Base-by-base conservation (phyloP, 2,329 filamentous ascomycete species). In the Trichoderma simmonsii region DNA sequence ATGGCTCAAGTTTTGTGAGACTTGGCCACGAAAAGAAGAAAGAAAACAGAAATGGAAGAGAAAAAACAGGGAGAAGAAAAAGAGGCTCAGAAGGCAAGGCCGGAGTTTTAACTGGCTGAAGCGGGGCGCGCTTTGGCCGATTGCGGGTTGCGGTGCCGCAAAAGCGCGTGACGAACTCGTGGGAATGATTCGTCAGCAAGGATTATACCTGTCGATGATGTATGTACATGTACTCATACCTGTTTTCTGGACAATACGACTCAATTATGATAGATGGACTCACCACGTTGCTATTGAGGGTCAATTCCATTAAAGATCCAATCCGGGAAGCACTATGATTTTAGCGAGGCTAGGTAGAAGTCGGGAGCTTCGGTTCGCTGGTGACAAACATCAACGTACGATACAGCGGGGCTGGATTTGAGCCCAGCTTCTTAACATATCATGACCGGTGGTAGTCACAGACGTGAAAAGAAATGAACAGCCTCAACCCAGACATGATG, bases 31-130 rank as follows among this genome's bases (percentile, higher is more conserved):
- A 59, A 34, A 66, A 63, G 72, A 60, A 73, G 71, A 76, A 74
- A 59, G 51, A 70, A 76, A 74, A 61, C 48, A 70, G 71, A 73
- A 76, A 15, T 60, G 61, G 51, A 75, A 48, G 64, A 73, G 34
- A 68, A 73, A 73, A 70, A 70, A 76, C 73, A 62, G 56, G 68
- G 71, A 74, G 75, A 63, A 48, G 54, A 61, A 73, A 51, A 71
- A 26, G 70, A 66, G 73, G 34, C 63, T 62, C 72, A 56, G n/a
- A 62, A 62, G 66, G 48, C 64, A 73, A 43, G 39, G 72, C 69
- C 72, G 73, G 74, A 70, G 65, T 51, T 66, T 70, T 62, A 71
- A 70, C 66, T 70, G 71, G 66, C 32, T 59, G 18, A 65, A 61
- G 71, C 61, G 66, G 67, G 73, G 72, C 71, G 63, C 67, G 71